phyloP scores from a whole-genome alignment of 176 grass and related monocot species.

The barley (Hordeum vulgare) region DNA sequence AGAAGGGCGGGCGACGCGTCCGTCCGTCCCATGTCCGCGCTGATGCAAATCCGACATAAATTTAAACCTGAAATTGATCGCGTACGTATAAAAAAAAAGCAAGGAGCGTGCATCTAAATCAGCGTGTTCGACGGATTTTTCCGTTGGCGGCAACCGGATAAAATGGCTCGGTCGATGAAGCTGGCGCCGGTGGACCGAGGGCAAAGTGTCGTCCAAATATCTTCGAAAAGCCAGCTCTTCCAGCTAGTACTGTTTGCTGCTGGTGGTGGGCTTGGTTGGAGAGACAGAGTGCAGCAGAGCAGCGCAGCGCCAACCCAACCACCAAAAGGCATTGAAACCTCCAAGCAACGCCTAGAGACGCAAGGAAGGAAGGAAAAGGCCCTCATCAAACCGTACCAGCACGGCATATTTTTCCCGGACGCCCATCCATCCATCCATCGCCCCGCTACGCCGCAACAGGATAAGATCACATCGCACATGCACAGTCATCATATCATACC shows the following conservation, averaged over 20 bases:
- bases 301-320: conserved; percentile 1
- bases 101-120: too few relatives aligned
- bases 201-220: too few relatives aligned
- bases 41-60: too few relatives aligned
- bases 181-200: too few relatives aligned
- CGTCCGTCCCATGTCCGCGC: too few relatives aligned
- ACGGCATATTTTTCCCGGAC: not conserved
- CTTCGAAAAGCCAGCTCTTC: too few relatives aligned
- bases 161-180: too few relatives aligned
- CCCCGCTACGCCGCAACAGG: conserved; percentile 1
- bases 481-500: conserved; percentile 20
- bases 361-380: conserved; percentile 12
- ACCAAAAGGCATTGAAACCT: conserved; percentile 30
- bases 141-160: too few relatives aligned
- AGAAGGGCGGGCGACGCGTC: too few relatives aligned
- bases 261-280: conserved; percentile 7
- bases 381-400: conserved; percentile 25
- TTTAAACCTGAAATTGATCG: too few relatives aligned
- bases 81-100: too few relatives aligned
- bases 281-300: not conserved
- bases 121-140: too few relatives aligned
- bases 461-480: conserved; percentile 52
- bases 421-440: not conserved
- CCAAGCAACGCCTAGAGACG: conserved; percentile 20
- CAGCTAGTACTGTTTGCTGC: not conserved